phyloP scores from a whole-genome alignment of 2,329 filamentous ascomycete genomes.

The Whalleya microplaca region DNA sequence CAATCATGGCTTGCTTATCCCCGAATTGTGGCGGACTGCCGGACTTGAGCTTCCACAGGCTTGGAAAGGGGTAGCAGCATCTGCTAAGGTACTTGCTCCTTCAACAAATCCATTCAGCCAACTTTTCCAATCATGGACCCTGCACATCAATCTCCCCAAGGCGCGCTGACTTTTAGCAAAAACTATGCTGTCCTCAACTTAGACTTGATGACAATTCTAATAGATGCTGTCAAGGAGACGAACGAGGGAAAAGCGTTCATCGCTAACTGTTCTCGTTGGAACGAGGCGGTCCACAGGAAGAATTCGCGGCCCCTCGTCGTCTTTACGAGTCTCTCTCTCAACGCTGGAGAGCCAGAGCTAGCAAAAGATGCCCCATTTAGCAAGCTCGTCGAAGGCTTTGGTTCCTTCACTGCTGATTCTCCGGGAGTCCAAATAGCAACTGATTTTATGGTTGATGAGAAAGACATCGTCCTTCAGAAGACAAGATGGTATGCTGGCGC shows the following conservation, averaged over 20 bases:
- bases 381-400: constrained; percentile 34
- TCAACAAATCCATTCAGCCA: constrained; percentile 1
- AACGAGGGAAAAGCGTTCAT: constrained; percentile 40
- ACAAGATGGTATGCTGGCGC: constrained; percentile 46
- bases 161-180: constrained; percentile 33
- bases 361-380: constrained; percentile 40
- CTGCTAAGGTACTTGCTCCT: background rate
- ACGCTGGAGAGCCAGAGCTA: constrained; percentile 40
- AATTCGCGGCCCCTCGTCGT: constrained; percentile 40
- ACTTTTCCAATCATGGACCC: background rate
- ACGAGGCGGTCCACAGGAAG: constrained; percentile 43
- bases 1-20: constrained; percentile 5
- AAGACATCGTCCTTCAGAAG: constrained; percentile 45
- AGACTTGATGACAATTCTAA: constrained; percentile 45
- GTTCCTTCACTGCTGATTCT: constrained; percentile 30
- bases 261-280: constrained; percentile 41
- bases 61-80: background rate
- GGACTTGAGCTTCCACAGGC: constrained; percentile 7
- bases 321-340: constrained; percentile 45
- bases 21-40: background rate
- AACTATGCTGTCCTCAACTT: constrained; percentile 47
- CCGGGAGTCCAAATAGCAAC: constrained; percentile 38
- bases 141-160: background rate
- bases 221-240: constrained; percentile 38
- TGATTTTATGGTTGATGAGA: constrained; percentile 36